Percentiles rank a stretch among this genome's conserved stretches.
Evolutionary conservation across 805 yeast species (phyloP).

Genomic region (Candida silvicultrix): DNA sequence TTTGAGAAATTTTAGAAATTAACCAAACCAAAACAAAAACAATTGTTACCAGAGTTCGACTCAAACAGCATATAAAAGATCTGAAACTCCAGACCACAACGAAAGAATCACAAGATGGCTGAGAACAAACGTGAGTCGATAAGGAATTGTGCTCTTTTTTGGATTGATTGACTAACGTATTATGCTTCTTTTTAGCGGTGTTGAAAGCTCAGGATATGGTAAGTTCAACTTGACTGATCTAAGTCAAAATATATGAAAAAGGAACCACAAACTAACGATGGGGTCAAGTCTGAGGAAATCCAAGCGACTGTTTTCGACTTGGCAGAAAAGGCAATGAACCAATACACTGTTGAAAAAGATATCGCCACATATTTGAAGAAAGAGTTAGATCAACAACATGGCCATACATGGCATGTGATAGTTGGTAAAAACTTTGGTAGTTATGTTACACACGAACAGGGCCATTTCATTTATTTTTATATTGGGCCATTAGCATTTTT

Average conservation of each 20-base stretch:
- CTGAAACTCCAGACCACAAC: not conserved
- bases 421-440: constrained; percentile 78
- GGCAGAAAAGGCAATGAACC: constrained; percentile 37
- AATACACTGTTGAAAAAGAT: constrained; percentile 47
- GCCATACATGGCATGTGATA: constrained; percentile 76
- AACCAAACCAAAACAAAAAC: not conserved
- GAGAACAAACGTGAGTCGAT: not conserved
- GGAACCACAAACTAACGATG: not conserved
- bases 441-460: constrained; percentile 74
- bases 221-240: not conserved
- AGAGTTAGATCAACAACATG: constrained; percentile 53
- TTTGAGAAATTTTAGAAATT: not conserved
- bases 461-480: constrained; percentile 65
- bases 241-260: not conserved
- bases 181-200: constrained; percentile 11
- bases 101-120: not conserved
- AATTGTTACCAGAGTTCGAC: too few species aligned
- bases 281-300: constrained; percentile 33
- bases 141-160: too few species aligned
- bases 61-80: too few species aligned
- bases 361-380: constrained; percentile 62
- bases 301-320: constrained; percentile 43
- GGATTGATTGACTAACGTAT: not conserved
- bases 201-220: constrained; percentile 22
- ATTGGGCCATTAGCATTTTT: constrained; percentile 63